Base-by-base conservation (phyloP, 441 rosid genomes). In the Pelargonium cotyledonis region DNA sequence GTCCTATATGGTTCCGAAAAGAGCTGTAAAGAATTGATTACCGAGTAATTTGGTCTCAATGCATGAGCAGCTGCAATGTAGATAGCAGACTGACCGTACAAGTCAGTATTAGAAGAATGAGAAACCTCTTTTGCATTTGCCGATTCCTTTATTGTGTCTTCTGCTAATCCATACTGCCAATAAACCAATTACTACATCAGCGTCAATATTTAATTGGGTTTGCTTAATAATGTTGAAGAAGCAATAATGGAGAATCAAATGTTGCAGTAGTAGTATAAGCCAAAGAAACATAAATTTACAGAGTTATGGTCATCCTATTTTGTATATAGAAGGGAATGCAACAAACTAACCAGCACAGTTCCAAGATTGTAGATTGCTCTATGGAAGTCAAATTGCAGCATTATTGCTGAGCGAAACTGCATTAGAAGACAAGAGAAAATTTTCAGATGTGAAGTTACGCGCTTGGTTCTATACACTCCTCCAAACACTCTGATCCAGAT, bases 41-140 rank as follows among this genome's bases (percentile, higher is more conserved):
- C 99, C 10, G 98, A 92, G 76, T 95, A 95, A 82, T 85, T 92
- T 79, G 99, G 98, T 79, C 90, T 95, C 81, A 92, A 73, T 11
- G 99, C 95, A 84, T 89, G 99, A 78, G 99, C 99, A 79, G 97
- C 95, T 63, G 97, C 96, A 76, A 95, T 92, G 76, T 92, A 92
- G 75, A 95, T 87, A 67, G 99, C 98, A 67, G 99, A 95, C 75
- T 90, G 99, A 82, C 98, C 85, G 71, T 92, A 95, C 76, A 92
- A 73, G 81, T 92, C 99, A 83, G 10, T 40, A 58, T 89, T 86
- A 10, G 95, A 58, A 19, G 31, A 15, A 19, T 14, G 96, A 66
- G 90, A 84, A 77, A 89, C 80, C 62, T 92, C 90, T 75, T 86
- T 90, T 55, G 87, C 75, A 72, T 81, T 88, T 47, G 81, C 72